Percentiles rank a stretch among this genome's conserved stretches.
phyloP scores from a whole-genome alignment of 345 rosid genomes.

The Euclidium syriacum region DNA sequence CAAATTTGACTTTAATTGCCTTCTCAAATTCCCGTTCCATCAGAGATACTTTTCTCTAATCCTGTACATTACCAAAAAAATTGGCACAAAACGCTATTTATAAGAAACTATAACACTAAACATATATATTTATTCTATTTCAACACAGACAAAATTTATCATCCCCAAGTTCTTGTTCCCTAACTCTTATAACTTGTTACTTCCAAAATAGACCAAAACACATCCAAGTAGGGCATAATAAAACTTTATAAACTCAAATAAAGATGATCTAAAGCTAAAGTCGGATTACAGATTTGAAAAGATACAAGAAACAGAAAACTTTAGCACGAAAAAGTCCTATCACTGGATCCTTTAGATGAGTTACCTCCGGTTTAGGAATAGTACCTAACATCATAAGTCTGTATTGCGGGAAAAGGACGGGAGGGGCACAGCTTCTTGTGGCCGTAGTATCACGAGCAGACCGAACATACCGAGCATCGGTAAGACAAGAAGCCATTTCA shows the following conservation, averaged over 20 bases:
- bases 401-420: constrained; percentile 92
- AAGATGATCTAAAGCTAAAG: constrained; percentile 15
- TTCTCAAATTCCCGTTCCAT: too few species aligned
- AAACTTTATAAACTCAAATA: constrained; percentile 18
- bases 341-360: constrained; percentile 15
- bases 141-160: too few species aligned
- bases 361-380: not conserved
- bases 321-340: not conserved
- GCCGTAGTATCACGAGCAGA: constrained; percentile 80
- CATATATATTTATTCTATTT: too few species aligned
- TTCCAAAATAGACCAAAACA: not conserved
- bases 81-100: too few species aligned
- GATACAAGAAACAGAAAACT: constrained; percentile 11
- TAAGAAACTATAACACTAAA: too few species aligned
- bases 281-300: constrained; percentile 1
- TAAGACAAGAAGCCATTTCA: constrained; percentile 93
- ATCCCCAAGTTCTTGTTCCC: too few species aligned
- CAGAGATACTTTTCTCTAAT: too few species aligned
- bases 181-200: not conserved
- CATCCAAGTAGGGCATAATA: not conserved
- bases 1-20: too few species aligned
- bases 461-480: constrained; percentile 98
- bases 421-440: constrained; percentile 85
- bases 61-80: too few species aligned
- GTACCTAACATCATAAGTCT: constrained; percentile 42